These are phyloP conservation scores for Posidonia australis DNA, from an alignment of 106 monocot species.

Conservation along the genomic window DNA sequence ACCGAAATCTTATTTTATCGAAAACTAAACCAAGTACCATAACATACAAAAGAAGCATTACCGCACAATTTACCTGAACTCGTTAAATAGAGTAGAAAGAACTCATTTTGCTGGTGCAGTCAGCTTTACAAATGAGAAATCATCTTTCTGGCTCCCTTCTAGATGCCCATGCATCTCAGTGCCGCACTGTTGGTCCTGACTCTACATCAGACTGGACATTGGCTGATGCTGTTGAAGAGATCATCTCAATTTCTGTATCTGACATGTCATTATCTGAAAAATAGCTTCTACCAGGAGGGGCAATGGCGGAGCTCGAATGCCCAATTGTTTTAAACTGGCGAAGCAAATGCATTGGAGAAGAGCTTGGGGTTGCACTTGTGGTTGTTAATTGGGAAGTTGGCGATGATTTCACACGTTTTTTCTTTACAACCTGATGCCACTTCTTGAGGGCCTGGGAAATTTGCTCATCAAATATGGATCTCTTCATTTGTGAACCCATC, in stretches of 20 bases:
- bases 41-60: too few species aligned
- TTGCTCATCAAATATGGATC: slow-evolving; percentile 49
- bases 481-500: slow-evolving; percentile 69
- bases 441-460: slow-evolving; percentile 37
- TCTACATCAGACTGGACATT: slow-evolving; percentile 1
- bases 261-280: slow-evolving; percentile 8
- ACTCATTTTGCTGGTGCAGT: background rate
- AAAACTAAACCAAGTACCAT: too few species aligned
- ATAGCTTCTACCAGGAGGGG: slow-evolving; percentile 11
- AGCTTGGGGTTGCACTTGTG: slow-evolving; percentile 4
- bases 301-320: background rate
- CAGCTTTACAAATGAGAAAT: slow-evolving; percentile 16
- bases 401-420: slow-evolving; percentile 8
- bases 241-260: slow-evolving; percentile 13
- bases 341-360: slow-evolving; percentile 12
- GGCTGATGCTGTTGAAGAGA: background rate
- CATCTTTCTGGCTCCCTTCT: background rate
- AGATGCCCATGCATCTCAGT: background rate
- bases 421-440: slow-evolving; percentile 41
- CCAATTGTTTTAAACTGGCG: slow-evolving; percentile 14
- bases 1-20: too few species aligned
- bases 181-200: slow-evolving; percentile 9
- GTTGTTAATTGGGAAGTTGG: background rate
- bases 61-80: too few species aligned
- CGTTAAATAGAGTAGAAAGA: too few species aligned